A percentile compares a stretch with the other conserved stretches of the same genome.
These are phyloP conservation scores for Alternaria solani DNA, from an alignment of 2,329 filamentous ascomycete genomes.

Conservation along the genomic window DNA sequence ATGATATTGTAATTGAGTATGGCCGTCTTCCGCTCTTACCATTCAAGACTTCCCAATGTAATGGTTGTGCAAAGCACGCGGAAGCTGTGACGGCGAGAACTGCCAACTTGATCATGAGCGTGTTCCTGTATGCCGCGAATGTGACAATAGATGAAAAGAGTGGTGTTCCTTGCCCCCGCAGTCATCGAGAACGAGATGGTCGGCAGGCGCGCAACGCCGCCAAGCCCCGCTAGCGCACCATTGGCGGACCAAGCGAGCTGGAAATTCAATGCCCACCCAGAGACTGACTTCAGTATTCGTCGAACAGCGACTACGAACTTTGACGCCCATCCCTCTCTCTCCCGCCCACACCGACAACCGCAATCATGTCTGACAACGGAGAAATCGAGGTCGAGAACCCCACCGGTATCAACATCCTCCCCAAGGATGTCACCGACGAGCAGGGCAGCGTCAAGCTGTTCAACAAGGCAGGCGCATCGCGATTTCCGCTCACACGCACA, in stretches of 20 bases:
- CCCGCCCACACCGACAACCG: constrained; percentile 36
- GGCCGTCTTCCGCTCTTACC: neutral
- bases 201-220: constrained; percentile 7
- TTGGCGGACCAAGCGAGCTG: constrained; percentile 28
- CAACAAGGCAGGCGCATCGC: constrained; percentile 69
- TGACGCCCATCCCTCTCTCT: constrained; percentile 34
- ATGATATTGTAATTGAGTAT: constrained; percentile 8
- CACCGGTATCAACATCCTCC: constrained; percentile 79
- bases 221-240: constrained; percentile 25
- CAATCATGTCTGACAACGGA: constrained; percentile 83
- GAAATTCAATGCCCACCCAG: constrained; percentile 22
- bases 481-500: constrained; percentile 10
- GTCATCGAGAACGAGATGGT: neutral
- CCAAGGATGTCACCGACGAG: constrained; percentile 90
- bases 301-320: constrained; percentile 42
- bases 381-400: constrained; percentile 91
- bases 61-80: neutral
- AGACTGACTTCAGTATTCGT: constrained; percentile 17
- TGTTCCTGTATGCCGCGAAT: rapidly evolving
- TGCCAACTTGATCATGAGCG: neutral
- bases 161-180: neutral
- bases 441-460: constrained; percentile 95
- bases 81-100: neutral
- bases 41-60: neutral
- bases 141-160: neutral